Evolutionary conservation across 805 yeast species (phyloP), one percentile per base, ranked within the genome.

Genomic region (Saccharomyces paradoxus): DNA sequence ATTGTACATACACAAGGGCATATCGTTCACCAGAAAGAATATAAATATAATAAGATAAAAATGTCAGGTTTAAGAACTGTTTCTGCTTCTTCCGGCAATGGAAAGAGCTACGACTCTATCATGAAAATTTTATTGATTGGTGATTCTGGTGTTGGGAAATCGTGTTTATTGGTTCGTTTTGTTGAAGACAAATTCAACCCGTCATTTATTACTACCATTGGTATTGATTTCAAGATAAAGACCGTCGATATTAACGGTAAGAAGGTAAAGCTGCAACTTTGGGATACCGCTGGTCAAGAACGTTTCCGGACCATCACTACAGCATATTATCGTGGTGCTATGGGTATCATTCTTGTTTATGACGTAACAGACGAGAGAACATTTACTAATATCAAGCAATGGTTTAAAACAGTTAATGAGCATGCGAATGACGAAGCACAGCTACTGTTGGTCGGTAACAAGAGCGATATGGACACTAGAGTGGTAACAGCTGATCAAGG

Each of bases 271-370:
- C 80, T 92, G 69, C 99, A 94, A 72, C 87, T 92, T 48, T 87
- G 97, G 97, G 97, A 90, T 70, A 90, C 97, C 46, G 97, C 97
- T 0, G 97, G 97, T n/a, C 97, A 90, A 74, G 97, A 90, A 71
- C 79, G 97, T 67, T 90, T 90, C 76, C 82, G 96, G 74, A 89
- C 96, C 46, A 90, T 90, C 74, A 91, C 94, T 50, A 86, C 94
- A n/a, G 92, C 95, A 0, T 87, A 87, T 72, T 87, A 87, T 73
- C 82, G 95, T 71, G 95, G 95, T 55, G 94, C 95, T 55, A 84
- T 86, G 84, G 95, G 95, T 59, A 87, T 87, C 64, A 84, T 87
- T 51, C 78, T 87, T 65, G 90, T 87, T 41, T 87, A 87, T 69
- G 95, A 87, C 70, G 92, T 87, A 50, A 83, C 90, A 21, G 94